Conservation (phyloP, 768 basidiomycete species). For the Lactifluus subvellereus region DNA sequence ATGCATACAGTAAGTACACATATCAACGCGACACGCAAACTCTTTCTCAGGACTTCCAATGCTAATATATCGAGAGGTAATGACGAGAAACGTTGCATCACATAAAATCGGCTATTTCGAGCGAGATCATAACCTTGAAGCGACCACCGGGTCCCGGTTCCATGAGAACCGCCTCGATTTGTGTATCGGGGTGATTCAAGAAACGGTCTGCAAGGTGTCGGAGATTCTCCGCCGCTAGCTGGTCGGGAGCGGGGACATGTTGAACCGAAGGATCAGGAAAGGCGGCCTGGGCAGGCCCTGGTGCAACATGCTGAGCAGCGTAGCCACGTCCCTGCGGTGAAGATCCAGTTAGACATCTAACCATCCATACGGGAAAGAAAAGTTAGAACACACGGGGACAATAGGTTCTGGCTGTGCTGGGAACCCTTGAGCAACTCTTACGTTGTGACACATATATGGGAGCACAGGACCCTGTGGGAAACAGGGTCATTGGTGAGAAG, state of each 20-base stretch:
- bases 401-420: background rate
- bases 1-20: no score
- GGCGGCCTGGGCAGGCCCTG: background rate
- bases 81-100: background rate
- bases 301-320: background rate
- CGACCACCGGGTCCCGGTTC: background rate
- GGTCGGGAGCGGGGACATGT: background rate
- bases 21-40: no score
- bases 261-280: background rate
- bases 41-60: no score
- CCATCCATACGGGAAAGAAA: background rate
- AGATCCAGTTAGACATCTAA: background rate
- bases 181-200: background rate
- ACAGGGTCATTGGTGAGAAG: background rate
- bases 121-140: background rate
- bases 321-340: background rate
- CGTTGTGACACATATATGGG: background rate
- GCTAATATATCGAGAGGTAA: background rate
- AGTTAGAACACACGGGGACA: background rate
- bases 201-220: background rate
- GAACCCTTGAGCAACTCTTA: background rate
- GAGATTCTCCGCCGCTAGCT: background rate
- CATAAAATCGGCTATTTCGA: background rate
- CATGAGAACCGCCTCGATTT: background rate
- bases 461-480: background rate